Percentiles rank a stretch among this genome's conserved stretches.
Evolutionary conservation across 2,329 filamentous ascomycete genomes (phyloP).

Genomic region (Sarocladiaceae sp.): DNA sequence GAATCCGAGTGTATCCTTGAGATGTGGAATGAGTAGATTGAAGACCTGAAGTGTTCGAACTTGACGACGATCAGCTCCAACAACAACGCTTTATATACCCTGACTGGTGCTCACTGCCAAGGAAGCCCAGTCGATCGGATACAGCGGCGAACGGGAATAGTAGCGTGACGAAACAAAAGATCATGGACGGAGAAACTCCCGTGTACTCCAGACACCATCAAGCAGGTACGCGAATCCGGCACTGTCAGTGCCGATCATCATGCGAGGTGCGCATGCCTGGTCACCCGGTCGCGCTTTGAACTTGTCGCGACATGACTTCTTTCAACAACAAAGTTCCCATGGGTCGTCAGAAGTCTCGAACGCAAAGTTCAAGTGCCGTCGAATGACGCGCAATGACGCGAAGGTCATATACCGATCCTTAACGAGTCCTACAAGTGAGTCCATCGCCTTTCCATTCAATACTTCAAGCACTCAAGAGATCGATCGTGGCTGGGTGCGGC

Average conservation of each 20-base stretch:
- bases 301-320: neutral
- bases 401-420: neutral
- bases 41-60: neutral
- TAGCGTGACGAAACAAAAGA: neutral
- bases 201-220: neutral
- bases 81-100: neutral
- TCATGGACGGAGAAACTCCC: neutral
- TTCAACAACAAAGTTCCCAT: neutral
- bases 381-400: neutral
- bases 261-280: neutral
- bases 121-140: neutral
- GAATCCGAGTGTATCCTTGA: neutral
- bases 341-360: neutral
- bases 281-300: neutral
- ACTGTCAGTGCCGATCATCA: constrained; percentile 6
- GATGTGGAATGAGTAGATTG: neutral
- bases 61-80: neutral
- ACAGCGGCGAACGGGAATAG: neutral
- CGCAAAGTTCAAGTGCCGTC: neutral
- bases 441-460: neutral
- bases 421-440: neutral
- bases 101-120: constrained; percentile 1
- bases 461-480: neutral
- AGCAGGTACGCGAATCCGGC: constrained; percentile 3
- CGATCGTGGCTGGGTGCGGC: neutral